Evolutionary conservation across 306 rosid genomes (phyloP).

Genomic region (Abrus pulchellus): DNA sequence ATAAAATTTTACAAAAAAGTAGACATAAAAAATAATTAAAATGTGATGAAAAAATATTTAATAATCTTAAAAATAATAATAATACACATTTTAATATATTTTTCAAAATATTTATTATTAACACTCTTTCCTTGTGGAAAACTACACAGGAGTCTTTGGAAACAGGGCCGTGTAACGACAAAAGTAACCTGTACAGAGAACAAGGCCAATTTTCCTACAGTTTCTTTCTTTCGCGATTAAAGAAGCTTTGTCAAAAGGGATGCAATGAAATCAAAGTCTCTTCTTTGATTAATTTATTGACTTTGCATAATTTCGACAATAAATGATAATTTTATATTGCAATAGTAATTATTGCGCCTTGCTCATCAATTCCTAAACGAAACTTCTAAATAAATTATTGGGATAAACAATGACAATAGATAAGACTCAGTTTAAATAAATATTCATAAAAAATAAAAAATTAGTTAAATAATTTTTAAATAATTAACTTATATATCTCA

Average conservation of each 20-base stretch:
- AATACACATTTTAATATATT: too few species aligned
- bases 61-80: too few species aligned
- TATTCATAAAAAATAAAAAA: too few species aligned
- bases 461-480: too few species aligned
- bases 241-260: background rate
- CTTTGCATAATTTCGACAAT: background rate
- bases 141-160: background rate
- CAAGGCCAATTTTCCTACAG: background rate
- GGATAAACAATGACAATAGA: background rate
- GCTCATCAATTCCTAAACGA: background rate
- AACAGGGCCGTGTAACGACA: background rate
- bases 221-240: background rate
- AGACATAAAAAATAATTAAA: too few species aligned
- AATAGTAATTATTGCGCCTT: background rate
- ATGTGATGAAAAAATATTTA: too few species aligned
- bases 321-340: background rate
- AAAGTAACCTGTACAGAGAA: background rate
- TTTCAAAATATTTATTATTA: too few species aligned
- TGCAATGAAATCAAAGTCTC: background rate
- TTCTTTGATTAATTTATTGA: background rate
- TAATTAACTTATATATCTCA: too few species aligned
- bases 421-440: background rate
- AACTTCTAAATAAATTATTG: background rate
- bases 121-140: constrained; percentile 10
- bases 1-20: too few species aligned